Evolutionary conservation across 129 eudicot genomes (phyloP).

Genomic region (Pittosporum tobira): DNA sequence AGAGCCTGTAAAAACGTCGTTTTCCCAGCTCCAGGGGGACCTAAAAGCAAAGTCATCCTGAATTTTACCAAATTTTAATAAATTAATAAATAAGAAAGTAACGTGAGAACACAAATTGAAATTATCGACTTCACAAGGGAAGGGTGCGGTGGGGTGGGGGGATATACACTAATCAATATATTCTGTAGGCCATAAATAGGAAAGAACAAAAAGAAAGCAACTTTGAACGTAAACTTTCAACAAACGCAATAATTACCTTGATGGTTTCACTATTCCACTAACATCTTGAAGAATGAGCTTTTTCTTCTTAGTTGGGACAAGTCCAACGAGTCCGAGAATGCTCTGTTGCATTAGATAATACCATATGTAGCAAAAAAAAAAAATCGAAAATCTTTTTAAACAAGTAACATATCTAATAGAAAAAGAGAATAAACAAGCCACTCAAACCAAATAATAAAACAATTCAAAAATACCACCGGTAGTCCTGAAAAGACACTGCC

Average conservation of each 20-base stretch:
- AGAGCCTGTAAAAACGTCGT: conserved; percentile 50
- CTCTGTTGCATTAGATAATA: conserved; percentile 29
- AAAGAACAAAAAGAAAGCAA: too few relatives aligned
- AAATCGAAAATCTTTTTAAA: too few relatives aligned
- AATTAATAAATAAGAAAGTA: neutral
- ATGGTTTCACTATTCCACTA: conserved; percentile 65
- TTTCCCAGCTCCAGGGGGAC: conserved; percentile 61
- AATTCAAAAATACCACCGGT: too few relatives aligned
- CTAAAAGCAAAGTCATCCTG: conserved; percentile 62
- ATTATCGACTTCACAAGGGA: neutral
- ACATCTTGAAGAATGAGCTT: conserved; percentile 56
- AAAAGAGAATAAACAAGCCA: neutral
- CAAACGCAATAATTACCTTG: conserved; percentile 41
- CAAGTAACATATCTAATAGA: too few relatives aligned
- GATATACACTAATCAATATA: neutral
- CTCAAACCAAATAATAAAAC: too few relatives aligned
- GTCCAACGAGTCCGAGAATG: conserved; percentile 36
- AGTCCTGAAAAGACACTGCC: neutral
- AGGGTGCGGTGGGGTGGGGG: too few relatives aligned
- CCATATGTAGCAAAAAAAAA: neutral
- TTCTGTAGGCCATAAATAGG: too few relatives aligned
- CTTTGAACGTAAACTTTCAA: conserved; percentile 7
- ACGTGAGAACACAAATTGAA: neutral
- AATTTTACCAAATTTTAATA: neutral
- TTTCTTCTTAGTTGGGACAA: conserved; percentile 66